phyloP scores from a whole-genome alignment of 768 basidiomycete species.

The Suillus bovinus region DNA sequence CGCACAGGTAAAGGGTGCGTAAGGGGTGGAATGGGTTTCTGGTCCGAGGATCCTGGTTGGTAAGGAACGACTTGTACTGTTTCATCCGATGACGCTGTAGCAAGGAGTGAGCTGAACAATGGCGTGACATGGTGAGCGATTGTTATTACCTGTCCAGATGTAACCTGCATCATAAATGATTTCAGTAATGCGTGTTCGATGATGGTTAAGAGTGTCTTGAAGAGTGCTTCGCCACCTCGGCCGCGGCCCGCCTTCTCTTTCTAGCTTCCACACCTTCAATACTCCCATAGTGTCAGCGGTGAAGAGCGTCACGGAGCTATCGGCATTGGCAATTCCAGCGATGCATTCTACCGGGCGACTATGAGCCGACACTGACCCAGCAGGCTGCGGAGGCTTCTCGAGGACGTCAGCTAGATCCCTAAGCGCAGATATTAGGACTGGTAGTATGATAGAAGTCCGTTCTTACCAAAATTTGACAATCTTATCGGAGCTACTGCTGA shows the following conservation, averaged over 20 bases:
- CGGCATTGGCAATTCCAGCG: constrained; percentile 50
- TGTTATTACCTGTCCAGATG: constrained; percentile 81
- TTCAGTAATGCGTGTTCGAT: constrained; percentile 84
- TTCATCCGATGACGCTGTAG: constrained; percentile 84
- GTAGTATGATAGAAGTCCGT: constrained; percentile 18
- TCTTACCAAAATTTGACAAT: constrained; percentile 79
- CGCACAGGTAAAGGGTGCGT: constrained; percentile 66
- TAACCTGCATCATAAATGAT: constrained; percentile 63
- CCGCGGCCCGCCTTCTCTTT: constrained; percentile 36
- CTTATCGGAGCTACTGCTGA: constrained; percentile 92
- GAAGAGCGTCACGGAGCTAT: constrained; percentile 56
- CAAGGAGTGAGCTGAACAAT: constrained; percentile 8
- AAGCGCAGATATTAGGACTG: background rate
- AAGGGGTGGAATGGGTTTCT: constrained; percentile 51
- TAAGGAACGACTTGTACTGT: constrained; percentile 66
- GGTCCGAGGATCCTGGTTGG: constrained; percentile 30
- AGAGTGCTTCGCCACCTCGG: constrained; percentile 53
- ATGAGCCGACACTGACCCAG: constrained; percentile 80
- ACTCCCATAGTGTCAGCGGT: constrained; percentile 93
- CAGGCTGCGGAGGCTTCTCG: constrained; percentile 45
- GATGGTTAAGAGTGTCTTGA: constrained; percentile 60
- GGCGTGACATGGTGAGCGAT: background rate
- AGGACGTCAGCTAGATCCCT: constrained; percentile 65
- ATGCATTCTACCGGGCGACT: constrained; percentile 86
- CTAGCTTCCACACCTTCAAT: constrained; percentile 78